These are phyloP conservation scores for Sicyos edulis DNA, from an alignment of 306 rosid genomes.

Conservation along the genomic window DNA sequence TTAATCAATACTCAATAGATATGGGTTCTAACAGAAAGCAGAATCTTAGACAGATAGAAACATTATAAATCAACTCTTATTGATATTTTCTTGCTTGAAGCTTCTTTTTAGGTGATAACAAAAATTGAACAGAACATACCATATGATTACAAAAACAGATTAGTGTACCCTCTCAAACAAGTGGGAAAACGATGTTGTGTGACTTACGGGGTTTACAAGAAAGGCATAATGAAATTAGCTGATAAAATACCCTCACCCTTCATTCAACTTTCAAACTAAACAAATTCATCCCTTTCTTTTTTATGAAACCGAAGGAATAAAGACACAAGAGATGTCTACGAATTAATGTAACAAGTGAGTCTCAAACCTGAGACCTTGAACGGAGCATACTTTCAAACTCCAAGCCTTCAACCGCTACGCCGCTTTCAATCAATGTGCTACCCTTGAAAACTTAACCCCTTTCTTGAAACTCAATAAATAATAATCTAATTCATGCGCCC, in stretches of 20 bases:
- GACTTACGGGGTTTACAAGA: not conserved
- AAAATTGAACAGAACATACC: not conserved
- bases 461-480: too few species aligned
- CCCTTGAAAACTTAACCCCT: too few species aligned
- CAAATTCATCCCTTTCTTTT: not conserved
- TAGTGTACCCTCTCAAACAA: not conserved
- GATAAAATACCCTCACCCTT: not conserved
- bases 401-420: too few species aligned
- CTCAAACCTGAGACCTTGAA: too few species aligned
- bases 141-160: not conserved
- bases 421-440: too few species aligned
- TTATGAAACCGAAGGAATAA: too few species aligned
- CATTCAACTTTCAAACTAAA: not conserved
- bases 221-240: not conserved
- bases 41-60: not conserved
- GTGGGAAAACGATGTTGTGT: not conserved
- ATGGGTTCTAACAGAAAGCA: too few species aligned
- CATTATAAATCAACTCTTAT: slow-evolving; percentile 1
- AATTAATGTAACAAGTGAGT: too few species aligned
- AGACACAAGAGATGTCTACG: too few species aligned
- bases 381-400: too few species aligned
- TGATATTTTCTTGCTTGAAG: not conserved
- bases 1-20: too few species aligned
- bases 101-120: not conserved
- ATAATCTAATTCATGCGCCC: too few species aligned